Evolutionary conservation across 148 eudicot species (phyloP), one percentile per base, ranked within the genome.

Genomic region (Nepenthes gracilis): DNA sequence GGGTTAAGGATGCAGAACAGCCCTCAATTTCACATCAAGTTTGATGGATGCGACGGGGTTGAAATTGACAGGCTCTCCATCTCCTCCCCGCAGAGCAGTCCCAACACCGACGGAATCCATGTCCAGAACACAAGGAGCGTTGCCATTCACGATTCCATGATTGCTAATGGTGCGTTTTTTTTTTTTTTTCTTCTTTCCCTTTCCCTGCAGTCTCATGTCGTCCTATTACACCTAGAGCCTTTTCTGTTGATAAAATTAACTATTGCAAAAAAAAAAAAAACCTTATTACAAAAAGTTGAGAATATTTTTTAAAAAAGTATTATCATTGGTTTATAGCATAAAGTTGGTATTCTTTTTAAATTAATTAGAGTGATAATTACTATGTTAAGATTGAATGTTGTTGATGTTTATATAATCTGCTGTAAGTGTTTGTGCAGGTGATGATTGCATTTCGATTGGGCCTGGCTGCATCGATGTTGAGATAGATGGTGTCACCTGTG

Each of bases 21-120:
- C 64, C 99, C 99, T 12, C 71, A 78, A 58, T 93, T 93, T 74
- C 99, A 93, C 77, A 75, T 93, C 71, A 93, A 93, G 64, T 93
- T 93, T 40, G 96, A 93, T 55, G 96, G 92, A 2, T 93, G 99
- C 55, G 74, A 86, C 60, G 99, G 96, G n/a, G 99, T 93, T 1
- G 57, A 59, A 37, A 88, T 93, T 40, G 84, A 93, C 52, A 86
- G 75, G 70, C 52, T 93, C 43, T 88, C 92, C 43, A 93, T 93
- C 14, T 77, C 86, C 53, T 84, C 99, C 0, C 99, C 99, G 0
- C 78, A 83, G 58, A 73, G 66, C 47, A 93, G 99, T 72, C 99
- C 99, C 63, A 93, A 93, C 60, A 93, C 99, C 8, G 99, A 93
- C 62, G 99, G 99, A 15, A 93, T 93, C 50, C 99, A 93, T 67